phyloP scores from a whole-genome alignment of 2,329 filamentous ascomycete species.

The Xylariaceae sp. region DNA sequence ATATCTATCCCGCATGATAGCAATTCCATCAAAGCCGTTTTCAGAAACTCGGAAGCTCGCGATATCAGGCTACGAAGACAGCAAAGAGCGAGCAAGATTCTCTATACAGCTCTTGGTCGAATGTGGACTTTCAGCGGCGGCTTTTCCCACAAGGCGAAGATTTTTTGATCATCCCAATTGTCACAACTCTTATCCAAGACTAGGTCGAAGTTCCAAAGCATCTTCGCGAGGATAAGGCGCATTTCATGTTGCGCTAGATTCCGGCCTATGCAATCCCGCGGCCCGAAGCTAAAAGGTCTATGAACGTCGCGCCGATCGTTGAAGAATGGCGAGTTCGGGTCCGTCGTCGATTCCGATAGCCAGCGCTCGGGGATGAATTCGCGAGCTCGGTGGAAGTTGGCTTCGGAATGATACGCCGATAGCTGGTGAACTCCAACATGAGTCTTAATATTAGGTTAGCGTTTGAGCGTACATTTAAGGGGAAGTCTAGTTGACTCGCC shows the following conservation, averaged over 20 bases:
- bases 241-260: constrained; percentile 27
- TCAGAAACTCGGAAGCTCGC: too few species aligned
- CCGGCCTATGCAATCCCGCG: constrained; percentile 23
- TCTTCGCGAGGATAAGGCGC: constrained; percentile 25
- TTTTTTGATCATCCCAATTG: constrained; percentile 25
- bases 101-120: neutral
- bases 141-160: constrained; percentile 25
- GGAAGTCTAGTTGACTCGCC: constrained; percentile 10
- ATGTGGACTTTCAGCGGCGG: constrained; percentile 21
- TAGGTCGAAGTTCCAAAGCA: constrained; percentile 28
- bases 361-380: constrained; percentile 26
- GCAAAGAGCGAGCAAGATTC: neutral
- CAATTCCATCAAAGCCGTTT: too few species aligned
- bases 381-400: constrained; percentile 22
- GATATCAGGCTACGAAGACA: too few species aligned
- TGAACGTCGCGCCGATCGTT: constrained; percentile 24
- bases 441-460: constrained; percentile 12
- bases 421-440: constrained; percentile 25
- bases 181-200: constrained; percentile 18
- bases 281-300: constrained; percentile 24
- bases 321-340: constrained; percentile 24
- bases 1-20: too few species aligned
- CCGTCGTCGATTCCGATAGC: constrained; percentile 19
- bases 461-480: neutral
- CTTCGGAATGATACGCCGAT: constrained; percentile 22